Evolutionary conservation across 768 basidiomycete genomes (phyloP), one percentile per base, ranked within the genome.

Genomic region (Boletus coccyginus): DNA sequence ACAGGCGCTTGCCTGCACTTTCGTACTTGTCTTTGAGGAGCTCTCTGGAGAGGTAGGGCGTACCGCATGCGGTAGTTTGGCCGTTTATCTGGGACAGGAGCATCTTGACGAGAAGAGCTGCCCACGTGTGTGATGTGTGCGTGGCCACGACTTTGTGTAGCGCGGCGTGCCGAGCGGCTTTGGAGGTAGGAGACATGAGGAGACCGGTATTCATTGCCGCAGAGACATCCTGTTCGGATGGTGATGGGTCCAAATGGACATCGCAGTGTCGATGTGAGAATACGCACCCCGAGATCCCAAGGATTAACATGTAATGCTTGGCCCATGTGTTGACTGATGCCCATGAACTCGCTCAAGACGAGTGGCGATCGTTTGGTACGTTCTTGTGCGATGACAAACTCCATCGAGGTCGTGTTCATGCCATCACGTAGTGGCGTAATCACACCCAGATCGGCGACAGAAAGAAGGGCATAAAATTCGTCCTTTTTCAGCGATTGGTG

Each of bases 391-490:
- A 98, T 90, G 31, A 96, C 90, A 71, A 95, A 98, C 73, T 98
- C 96, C 94, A 97, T 96, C 50, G 87, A 89, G 0, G 95, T 97
- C 14, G 96, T 98, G 79, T 99, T 99, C 97, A 98, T 98, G 7
- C 96, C 97, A 67, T 99, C 96, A 35, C 96, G 85, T 8, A 98
- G 80, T 1, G 94, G 93, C 0, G 96, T 98, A 71, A 98, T 96
- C 41, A 98, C 87, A 16, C 89, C 96, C 13, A 98, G 81, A 69
- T 98, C 95, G 7, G 96, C 95, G 5, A 92, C 95, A 53, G 86
- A 87, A 38, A 99, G 78, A 13, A 99, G 81, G 0, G 94, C 96
- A 73, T 98, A 98, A 72, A 97, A 99, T 70, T 99, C 96, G 73
- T 98, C 94, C 72, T 94, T 92, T 72, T 96, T 96, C 65, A 99